These are phyloP conservation scores for Ambrosiella beaveri DNA, from an alignment of 2,329 filamentous ascomycete species.

Conservation along the genomic window DNA sequence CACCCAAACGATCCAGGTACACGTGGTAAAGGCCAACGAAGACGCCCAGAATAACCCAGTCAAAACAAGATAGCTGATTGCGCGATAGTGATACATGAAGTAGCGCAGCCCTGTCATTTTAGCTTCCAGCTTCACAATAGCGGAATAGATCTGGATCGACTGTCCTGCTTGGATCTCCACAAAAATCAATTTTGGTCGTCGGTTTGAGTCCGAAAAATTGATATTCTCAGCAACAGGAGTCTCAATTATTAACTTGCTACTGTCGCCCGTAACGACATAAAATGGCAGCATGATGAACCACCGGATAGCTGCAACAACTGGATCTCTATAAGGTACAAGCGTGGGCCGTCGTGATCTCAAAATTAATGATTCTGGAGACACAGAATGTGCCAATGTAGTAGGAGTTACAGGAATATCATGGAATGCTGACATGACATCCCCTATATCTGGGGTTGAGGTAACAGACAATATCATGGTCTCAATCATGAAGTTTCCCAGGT, in stretches of 20 bases:
- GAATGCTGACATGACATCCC: neutral
- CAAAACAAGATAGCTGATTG: constrained; percentile 51
- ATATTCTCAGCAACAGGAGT: constrained; percentile 60
- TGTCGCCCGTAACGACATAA: constrained; percentile 36
- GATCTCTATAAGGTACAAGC: constrained; percentile 63
- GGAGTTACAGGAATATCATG: neutral
- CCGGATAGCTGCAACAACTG: constrained; percentile 43
- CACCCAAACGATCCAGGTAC: constrained; percentile 44
- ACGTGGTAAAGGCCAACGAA: constrained; percentile 48
- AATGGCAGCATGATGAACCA: constrained; percentile 48
- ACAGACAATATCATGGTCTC: constrained; percentile 31
- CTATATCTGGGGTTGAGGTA: neutral
- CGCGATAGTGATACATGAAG: constrained; percentile 71
- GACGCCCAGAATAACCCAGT: constrained; percentile 58
- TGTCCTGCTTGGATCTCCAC: constrained; percentile 53
- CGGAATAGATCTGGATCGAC: constrained; percentile 59
- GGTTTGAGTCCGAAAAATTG: constrained; percentile 34
- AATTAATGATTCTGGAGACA: constrained; percentile 23
- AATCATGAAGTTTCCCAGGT: constrained; percentile 87
- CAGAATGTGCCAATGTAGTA: neutral
- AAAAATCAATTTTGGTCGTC: constrained; percentile 29
- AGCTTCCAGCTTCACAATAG: constrained; percentile 52
- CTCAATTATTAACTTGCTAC: constrained; percentile 7
- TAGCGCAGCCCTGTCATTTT: constrained; percentile 60
- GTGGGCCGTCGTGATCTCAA: constrained; percentile 55